Conservation (phyloP, 176 grass and related monocot species). For the Zizania latifolia region DNA sequence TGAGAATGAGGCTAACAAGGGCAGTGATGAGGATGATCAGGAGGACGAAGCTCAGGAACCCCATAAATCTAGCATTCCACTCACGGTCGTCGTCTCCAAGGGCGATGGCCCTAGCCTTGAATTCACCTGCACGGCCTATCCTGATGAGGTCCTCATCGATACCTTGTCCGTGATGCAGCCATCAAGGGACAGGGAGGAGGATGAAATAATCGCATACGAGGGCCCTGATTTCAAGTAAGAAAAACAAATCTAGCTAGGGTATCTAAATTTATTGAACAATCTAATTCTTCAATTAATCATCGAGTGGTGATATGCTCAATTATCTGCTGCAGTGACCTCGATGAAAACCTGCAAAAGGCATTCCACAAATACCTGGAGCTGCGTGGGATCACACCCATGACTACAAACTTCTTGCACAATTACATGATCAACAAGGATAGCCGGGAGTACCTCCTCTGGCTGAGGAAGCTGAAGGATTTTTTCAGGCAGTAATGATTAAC, state of each 20-base stretch:
- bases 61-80: slow-evolving; percentile 53
- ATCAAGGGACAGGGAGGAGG: slow-evolving; percentile 10
- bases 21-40: slow-evolving; percentile 9
- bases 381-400: slow-evolving; percentile 62
- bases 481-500: slow-evolving; percentile 40
- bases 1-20: slow-evolving; percentile 5
- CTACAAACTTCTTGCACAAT: slow-evolving; percentile 87
- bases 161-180: slow-evolving; percentile 54
- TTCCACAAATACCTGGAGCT: slow-evolving; percentile 94
- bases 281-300: not conserved
- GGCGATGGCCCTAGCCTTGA: slow-evolving; percentile 41
- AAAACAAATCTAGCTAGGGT: not conserved
- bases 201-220: slow-evolving; percentile 60
- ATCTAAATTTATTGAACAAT: not conserved
- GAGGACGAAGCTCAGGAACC: slow-evolving; percentile 24
- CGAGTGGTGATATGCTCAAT: not conserved
- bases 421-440: slow-evolving; percentile 99
- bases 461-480: slow-evolving; percentile 78
- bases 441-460: slow-evolving; percentile 80
- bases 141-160: slow-evolving; percentile 76
- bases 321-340: slow-evolving; percentile 62
- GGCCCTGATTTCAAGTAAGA: slow-evolving; percentile 92
- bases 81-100: slow-evolving; percentile 62
- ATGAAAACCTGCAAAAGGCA: slow-evolving; percentile 90
- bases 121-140: slow-evolving; percentile 77